phyloP scores from a whole-genome alignment of 352 stramenopile species.

The Phytopythium kandeliae region DNA sequence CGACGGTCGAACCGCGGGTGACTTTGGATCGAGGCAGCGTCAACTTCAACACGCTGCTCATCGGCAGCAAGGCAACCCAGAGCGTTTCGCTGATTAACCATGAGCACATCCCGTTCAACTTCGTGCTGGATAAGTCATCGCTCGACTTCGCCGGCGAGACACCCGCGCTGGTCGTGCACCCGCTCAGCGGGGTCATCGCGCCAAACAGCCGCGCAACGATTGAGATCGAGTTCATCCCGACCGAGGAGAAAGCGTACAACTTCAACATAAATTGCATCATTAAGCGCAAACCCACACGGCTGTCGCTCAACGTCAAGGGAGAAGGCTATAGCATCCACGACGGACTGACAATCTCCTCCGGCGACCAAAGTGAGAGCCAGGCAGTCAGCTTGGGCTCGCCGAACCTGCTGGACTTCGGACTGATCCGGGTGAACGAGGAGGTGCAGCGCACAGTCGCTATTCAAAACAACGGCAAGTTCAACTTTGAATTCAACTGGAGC shows the following conservation, averaged over 20 bases:
- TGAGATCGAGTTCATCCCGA: conserved; percentile 88
- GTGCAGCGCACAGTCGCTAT: conserved; percentile 65
- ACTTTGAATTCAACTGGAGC: conserved; percentile 92
- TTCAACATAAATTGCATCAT: conserved; percentile 92
- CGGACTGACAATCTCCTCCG: conserved; percentile 33
- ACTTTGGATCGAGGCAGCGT: conserved; percentile 82
- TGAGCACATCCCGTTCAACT: conserved; percentile 92
- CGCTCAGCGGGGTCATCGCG: conserved; percentile 87
- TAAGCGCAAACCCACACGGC: conserved; percentile 87
- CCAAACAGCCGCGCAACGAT: conserved; percentile 79
- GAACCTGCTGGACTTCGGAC: conserved; percentile 84
- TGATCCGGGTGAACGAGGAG: conserved; percentile 82
- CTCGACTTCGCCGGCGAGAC: conserved; percentile 75
- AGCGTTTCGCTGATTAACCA: conserved; percentile 89
- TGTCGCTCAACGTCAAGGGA: conserved; percentile 93
- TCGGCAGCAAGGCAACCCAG: conserved; percentile 83
- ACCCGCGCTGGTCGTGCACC: conserved; percentile 77
- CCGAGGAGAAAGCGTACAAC: conserved; percentile 90
- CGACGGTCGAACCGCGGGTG: conserved; percentile 88
- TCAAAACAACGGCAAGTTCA: conserved; percentile 93
- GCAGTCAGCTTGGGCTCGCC: conserved; percentile 16
- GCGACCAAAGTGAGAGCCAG: conserved; percentile 36
- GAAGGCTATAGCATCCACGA: conserved; percentile 93
- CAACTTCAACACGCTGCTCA: conserved; percentile 91
- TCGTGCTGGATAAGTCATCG: conserved; percentile 90